A percentile compares a stretch with the other conserved stretches of the same genome.
Evolutionary conservation across 306 rosid species (phyloP).

Genomic region (Castanea sativa): DNA sequence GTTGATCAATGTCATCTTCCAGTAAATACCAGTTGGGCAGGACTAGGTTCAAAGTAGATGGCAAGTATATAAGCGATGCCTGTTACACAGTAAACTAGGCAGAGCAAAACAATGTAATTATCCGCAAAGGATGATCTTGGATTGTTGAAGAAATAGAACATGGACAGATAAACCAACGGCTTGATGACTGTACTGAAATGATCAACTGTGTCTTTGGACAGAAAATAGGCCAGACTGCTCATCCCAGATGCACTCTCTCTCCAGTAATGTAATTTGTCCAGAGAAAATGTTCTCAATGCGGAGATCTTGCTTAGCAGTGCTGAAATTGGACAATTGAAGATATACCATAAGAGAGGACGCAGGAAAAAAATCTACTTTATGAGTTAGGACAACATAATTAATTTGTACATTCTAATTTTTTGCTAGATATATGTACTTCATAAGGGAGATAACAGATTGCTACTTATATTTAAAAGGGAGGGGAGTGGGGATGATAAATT

Average conservation of each 20-base stretch:
- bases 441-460: too few relatives aligned
- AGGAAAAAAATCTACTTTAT: neutral
- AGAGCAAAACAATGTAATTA: slow-evolving; percentile 66
- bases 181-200: slow-evolving; percentile 76
- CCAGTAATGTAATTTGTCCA: slow-evolving; percentile 92
- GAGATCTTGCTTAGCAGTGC: slow-evolving; percentile 92
- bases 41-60: slow-evolving; percentile 73
- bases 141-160: slow-evolving; percentile 99
- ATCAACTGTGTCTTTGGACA: slow-evolving; percentile 85
- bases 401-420: neutral
- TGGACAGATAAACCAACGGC: slow-evolving; percentile 89
- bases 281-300: slow-evolving; percentile 80
- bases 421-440: neutral
- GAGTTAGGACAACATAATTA: neutral
- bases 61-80: slow-evolving; percentile 89
- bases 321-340: slow-evolving; percentile 26
- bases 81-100: slow-evolving; percentile 89
- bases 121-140: slow-evolving; percentile 89
- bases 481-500: too few relatives aligned
- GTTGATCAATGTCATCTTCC: too few relatives aligned
- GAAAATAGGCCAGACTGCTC: slow-evolving; percentile 90
- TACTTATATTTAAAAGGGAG: too few relatives aligned
- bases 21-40: slow-evolving; percentile 73
- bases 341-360: neutral
- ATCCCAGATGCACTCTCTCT: slow-evolving; percentile 94